Conservation (phyloP, 2,329 filamentous ascomycete genomes). For the Ophidiomyces ophidiicola region DNA sequence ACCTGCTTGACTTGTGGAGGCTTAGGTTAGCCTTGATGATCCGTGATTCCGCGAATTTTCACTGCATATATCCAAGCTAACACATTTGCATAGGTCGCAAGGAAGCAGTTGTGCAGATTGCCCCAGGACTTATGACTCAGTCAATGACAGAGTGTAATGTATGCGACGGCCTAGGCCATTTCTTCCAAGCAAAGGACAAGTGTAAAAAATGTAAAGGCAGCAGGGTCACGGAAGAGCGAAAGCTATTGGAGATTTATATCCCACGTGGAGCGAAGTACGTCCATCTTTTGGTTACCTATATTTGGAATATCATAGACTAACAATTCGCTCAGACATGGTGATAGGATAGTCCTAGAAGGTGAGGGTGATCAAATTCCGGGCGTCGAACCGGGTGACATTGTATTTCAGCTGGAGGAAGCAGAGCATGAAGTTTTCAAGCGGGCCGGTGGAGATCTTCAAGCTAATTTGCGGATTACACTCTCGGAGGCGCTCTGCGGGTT, state of each 20-base stretch:
- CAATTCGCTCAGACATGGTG: conserved; percentile 46
- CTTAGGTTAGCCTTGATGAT: conserved; percentile 39
- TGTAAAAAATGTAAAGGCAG: conserved; percentile 99
- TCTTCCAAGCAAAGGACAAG: conserved; percentile 90
- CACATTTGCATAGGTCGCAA: conserved; percentile 43
- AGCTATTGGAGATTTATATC: conserved; percentile 93
- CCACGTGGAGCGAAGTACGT: conserved; percentile 61
- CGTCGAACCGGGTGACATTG: conserved; percentile 79
- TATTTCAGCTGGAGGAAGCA: conserved; percentile 76
- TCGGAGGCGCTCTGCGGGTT: conserved; percentile 80
- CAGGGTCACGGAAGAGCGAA: conserved; percentile 74
- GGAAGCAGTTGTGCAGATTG: conserved; percentile 68
- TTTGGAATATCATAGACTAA: conserved; percentile 6
- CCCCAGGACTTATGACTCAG: conserved; percentile 73
- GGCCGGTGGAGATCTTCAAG: conserved; percentile 70
- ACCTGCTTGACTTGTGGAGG: conserved; percentile 78
- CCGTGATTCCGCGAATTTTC: background rate
- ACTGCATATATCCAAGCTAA: too few relatives aligned
- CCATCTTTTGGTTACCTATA: background rate
- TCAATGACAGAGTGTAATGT: conserved; percentile 67
- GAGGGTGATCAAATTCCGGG: conserved; percentile 89
- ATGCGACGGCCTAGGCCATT: conserved; percentile 72
- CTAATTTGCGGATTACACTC: conserved; percentile 67
- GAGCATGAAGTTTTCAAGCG: conserved; percentile 72
- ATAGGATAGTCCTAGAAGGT: conserved; percentile 78